Evolutionary conservation across 2,329 filamentous ascomycete genomes (phyloP), one percentile per base, ranked within the genome.

Genomic region (Colletotrichum somersetense): DNA sequence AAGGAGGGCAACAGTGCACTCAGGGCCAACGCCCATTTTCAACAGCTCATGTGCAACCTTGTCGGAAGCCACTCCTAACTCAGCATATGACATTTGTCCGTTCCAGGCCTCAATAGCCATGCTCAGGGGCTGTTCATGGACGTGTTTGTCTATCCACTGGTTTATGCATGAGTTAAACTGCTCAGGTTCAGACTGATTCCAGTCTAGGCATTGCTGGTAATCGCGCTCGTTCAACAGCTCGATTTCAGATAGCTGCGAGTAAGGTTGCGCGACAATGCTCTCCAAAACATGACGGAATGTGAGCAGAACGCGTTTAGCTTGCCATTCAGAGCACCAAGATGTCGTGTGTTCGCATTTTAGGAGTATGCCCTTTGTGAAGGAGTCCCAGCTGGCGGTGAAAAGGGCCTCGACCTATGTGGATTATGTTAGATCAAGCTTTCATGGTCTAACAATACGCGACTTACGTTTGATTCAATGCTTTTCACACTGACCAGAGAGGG

Each of bases 61-160:
- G 12, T 55, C 71, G 5, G 77, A 77, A 8, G 72, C 46, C 0
- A 62, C 56, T 1, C 77, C 67, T 7, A 81, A 69, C 5, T 80
- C 69, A 1, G 59, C 55, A 68, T 77, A 78, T 0, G 76, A 76
- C 38, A 77, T 66, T 3, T 48, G 14, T 6, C 74, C 74, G 65
- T 79, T 77, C 77, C 77, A 78, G 0, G 74, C 70, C 23, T 67
- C 55, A 12, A 79, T 68, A 14, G 78, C 77, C 6, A 38, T 61
- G 16, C 64, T 62, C 18, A 73, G 44, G 11, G 75, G 74, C n/a
- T 59, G 26, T 23, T 23, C 23, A 2, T 33, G 58, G 5, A 44
- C 52, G 53, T 56, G 50, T 23, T 35, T 46, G 26, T 55, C 66
- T 4, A 72, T 53, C 58, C 68, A 50, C 26, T 64, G 48, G 11